phyloP scores from a whole-genome alignment of 345 rosid genomes.

The Trapa incisa region DNA sequence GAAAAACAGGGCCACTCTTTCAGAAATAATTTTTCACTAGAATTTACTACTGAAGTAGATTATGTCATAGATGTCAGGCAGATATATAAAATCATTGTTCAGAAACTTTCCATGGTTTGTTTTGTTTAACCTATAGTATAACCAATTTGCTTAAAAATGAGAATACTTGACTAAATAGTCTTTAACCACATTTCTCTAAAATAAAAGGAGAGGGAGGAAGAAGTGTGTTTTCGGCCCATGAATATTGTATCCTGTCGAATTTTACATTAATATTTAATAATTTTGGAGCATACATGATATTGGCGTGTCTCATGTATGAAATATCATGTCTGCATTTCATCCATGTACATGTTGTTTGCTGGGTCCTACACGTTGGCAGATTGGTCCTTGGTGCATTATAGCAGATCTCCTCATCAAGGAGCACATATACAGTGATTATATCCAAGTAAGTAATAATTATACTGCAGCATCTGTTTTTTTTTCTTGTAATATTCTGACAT shows the following conservation, averaged over 20 bases:
- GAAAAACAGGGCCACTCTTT: too few species aligned
- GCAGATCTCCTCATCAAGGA: constrained; percentile 49
- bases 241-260: not conserved
- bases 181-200: not conserved
- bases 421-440: constrained; percentile 58
- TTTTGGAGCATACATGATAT: not conserved
- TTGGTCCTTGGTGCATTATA: constrained; percentile 47
- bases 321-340: not conserved
- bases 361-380: constrained; percentile 28
- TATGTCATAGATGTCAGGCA: too few species aligned
- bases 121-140: too few species aligned
- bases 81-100: too few species aligned
- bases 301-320: not conserved
- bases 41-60: too few species aligned
- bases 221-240: not conserved
- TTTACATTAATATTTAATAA: not conserved
- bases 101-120: too few species aligned
- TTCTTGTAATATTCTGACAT: not conserved
- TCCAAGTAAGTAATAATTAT: constrained; percentile 41
- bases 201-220: too few species aligned
- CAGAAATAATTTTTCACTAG: not conserved
- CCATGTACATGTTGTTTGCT: not conserved
- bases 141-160: too few species aligned
- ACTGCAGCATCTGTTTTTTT: not conserved
- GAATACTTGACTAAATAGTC: not conserved